phyloP scores from a whole-genome alignment of 371 early-diverging fungal genomes.

The Dinochytrium kinnereticum region DNA sequence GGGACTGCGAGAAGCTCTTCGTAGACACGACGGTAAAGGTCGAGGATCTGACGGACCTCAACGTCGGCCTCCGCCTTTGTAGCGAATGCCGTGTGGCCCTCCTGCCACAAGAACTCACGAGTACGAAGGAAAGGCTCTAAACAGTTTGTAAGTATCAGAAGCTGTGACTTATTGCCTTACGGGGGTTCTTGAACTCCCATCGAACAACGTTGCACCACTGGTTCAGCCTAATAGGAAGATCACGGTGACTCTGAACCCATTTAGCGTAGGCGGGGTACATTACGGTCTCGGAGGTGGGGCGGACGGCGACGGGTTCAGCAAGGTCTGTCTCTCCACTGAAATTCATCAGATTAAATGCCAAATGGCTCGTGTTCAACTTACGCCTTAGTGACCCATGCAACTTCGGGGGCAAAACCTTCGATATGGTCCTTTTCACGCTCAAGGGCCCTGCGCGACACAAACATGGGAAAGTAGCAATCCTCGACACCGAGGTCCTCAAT shows the following conservation, averaged over 20 bases:
- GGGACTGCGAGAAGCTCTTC: slow-evolving; percentile 99
- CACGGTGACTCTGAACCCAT: slow-evolving; percentile 99
- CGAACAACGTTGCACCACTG: slow-evolving; percentile 99
- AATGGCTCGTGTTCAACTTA: slow-evolving; percentile 31
- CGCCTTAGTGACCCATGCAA: slow-evolving; percentile 99
- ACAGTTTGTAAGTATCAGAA: neutral
- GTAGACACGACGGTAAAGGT: slow-evolving; percentile 96
- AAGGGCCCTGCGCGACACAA: slow-evolving; percentile 90
- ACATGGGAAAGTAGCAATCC: slow-evolving; percentile 99
- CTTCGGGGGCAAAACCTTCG: slow-evolving; percentile 99
- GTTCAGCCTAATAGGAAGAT: slow-evolving; percentile 98
- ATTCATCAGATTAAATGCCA: neutral
- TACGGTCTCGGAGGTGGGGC: slow-evolving; percentile 99
- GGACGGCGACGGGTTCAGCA: slow-evolving; percentile 98
- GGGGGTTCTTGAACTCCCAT: slow-evolving; percentile 99
- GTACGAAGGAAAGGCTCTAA: slow-evolving; percentile 98
- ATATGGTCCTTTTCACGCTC: slow-evolving; percentile 99
- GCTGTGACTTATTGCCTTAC: no score
- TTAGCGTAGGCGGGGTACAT: slow-evolving; percentile 99
- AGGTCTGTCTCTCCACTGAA: slow-evolving; percentile 86
- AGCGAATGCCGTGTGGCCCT: slow-evolving; percentile 99
- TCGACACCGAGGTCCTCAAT: slow-evolving; percentile 96
- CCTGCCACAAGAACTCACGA: slow-evolving; percentile 99
- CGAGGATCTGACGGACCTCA: slow-evolving; percentile 94
- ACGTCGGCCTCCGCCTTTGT: slow-evolving; percentile 89